phyloP scores from a whole-genome alignment of 768 basidiomycete species.

The Termitomyces sp. region DNA sequence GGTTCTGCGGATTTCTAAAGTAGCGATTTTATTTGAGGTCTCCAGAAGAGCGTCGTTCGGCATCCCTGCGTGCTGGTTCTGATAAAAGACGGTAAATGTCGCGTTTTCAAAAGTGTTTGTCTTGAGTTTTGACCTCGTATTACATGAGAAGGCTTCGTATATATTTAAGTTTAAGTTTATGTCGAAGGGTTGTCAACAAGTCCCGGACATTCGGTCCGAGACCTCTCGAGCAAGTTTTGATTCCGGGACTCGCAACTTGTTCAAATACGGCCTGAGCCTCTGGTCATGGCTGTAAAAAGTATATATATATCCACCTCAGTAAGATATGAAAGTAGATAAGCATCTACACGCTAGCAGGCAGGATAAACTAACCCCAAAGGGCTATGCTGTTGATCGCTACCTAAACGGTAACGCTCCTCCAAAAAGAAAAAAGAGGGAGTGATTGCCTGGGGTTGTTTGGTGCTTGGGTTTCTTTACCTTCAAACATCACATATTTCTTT shows the following conservation, averaged over 20 bases:
- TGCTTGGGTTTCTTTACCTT: no score
- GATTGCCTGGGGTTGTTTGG: no score
- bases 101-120: not conserved
- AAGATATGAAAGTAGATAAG: no score
- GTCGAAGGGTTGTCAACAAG: not conserved
- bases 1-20: conserved; percentile 23
- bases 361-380: no score
- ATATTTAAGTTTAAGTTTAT: not conserved
- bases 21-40: conserved; percentile 16
- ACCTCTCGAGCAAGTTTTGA: not conserved
- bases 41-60: conserved; percentile 7
- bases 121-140: not conserved
- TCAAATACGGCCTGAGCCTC: not conserved
- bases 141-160: not conserved
- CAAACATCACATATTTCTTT: no score
- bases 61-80: not conserved
- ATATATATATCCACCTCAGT: no score
- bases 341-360: no score
- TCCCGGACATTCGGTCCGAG: not conserved
- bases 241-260: no score
- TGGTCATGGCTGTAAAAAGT: not conserved
- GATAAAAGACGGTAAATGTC: not conserved
- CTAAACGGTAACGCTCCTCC: no score
- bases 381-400: no score
- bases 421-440: no score